Percentiles rank a stretch among this genome's conserved stretches.
phyloP scores from a whole-genome alignment of 495 filamentous ascomycete species.

The Aspergillus bridgeri region DNA sequence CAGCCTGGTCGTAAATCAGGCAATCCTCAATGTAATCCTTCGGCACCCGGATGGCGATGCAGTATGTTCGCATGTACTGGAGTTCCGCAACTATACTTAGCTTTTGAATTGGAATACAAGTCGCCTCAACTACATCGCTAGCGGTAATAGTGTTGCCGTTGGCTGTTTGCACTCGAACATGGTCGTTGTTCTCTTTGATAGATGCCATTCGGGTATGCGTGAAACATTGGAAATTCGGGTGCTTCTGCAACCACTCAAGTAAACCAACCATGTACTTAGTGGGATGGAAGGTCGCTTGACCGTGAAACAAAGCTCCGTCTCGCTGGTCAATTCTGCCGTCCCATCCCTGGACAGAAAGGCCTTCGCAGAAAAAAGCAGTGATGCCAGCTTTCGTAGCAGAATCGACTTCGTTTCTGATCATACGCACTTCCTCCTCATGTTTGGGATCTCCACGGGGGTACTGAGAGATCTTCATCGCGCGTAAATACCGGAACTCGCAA shows the following conservation, averaged over 20 bases:
- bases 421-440: conserved; percentile 37
- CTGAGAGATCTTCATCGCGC: conserved; percentile 43
- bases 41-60: conserved; percentile 54
- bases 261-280: conserved; percentile 53
- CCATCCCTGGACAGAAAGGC: conserved; percentile 40
- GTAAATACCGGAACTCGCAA: conserved; percentile 52
- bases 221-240: conserved; percentile 52
- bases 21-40: conserved; percentile 48
- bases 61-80: conserved; percentile 52
- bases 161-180: conserved; percentile 41
- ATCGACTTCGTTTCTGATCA: conserved; percentile 39
- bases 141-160: conserved; percentile 44
- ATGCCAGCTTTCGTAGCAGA: conserved; percentile 41
- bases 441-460: conserved; percentile 30
- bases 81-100: conserved; percentile 47
- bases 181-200: conserved; percentile 45
- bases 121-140: conserved; percentile 50
- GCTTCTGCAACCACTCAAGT: conserved; percentile 45
- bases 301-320: conserved; percentile 40
- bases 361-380: conserved; percentile 35
- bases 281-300: conserved; percentile 58
- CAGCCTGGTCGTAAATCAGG: conserved; percentile 52
- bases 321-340: conserved; percentile 48
- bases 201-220: conserved; percentile 46
- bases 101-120: conserved; percentile 55